Evolutionary conservation across 2,329 filamentous ascomycete species (phyloP).

Genomic region (Ophiostoma piceae): DNA sequence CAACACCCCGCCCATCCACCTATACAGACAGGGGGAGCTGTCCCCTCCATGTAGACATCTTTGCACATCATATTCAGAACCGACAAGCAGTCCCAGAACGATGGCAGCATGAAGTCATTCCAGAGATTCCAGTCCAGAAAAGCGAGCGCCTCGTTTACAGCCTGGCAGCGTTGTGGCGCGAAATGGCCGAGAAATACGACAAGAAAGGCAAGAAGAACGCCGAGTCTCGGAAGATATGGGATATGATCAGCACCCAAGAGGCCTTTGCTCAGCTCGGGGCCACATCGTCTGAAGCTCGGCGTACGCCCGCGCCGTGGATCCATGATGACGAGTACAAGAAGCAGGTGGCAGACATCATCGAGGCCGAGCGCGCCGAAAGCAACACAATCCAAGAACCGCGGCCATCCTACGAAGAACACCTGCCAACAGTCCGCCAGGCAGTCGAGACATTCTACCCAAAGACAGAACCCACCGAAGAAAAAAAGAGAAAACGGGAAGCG

Average conservation of each 20-base stretch:
- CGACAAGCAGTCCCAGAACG: slow-evolving; percentile 68
- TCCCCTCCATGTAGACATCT: slow-evolving; percentile 82
- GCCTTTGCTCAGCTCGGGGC: slow-evolving; percentile 74
- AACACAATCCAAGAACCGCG: not conserved
- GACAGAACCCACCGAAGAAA: slow-evolving; percentile 13
- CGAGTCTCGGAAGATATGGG: slow-evolving; percentile 61
- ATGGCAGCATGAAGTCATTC: slow-evolving; percentile 80
- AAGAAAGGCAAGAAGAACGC: slow-evolving; percentile 78
- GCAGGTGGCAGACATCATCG: slow-evolving; percentile 57
- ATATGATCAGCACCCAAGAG: slow-evolving; percentile 67
- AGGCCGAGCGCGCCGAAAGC: slow-evolving; percentile 37
- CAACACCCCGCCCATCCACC: slow-evolving; percentile 50
- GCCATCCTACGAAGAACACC: slow-evolving; percentile 39
- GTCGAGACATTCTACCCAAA: slow-evolving; percentile 78
- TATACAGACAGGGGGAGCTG: slow-evolving; percentile 53
- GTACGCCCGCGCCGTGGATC: slow-evolving; percentile 74
- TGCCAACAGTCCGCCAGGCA: slow-evolving; percentile 77
- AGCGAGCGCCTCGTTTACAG: slow-evolving; percentile 82
- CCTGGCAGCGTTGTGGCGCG: slow-evolving; percentile 79
- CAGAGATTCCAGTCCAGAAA: slow-evolving; percentile 62
- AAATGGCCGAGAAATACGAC: slow-evolving; percentile 26
- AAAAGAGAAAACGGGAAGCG: slow-evolving; percentile 6
- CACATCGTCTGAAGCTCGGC: slow-evolving; percentile 78
- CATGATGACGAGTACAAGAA: slow-evolving; percentile 79
- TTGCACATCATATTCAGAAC: slow-evolving; percentile 83